A percentile compares a stretch with the other conserved stretches of the same genome.
These are phyloP conservation scores for Fomitopsis serialis DNA, from an alignment of 768 basidiomycete species.

Conservation along the genomic window DNA sequence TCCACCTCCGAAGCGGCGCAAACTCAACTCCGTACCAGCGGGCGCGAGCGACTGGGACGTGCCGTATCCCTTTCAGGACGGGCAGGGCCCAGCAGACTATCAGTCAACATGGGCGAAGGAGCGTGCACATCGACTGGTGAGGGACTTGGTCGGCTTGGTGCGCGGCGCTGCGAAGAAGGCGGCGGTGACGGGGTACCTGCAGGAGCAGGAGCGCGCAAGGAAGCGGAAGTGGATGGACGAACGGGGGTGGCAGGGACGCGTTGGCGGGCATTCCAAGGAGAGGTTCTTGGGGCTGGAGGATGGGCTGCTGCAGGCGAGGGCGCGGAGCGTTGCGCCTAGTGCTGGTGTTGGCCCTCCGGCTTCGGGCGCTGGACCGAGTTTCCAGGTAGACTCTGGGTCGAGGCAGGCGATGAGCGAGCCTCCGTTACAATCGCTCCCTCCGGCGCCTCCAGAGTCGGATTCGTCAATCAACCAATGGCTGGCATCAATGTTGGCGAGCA, in stretches of 20 bases:
- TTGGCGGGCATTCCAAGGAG: constrained; percentile 28
- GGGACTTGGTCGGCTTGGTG: constrained; percentile 55
- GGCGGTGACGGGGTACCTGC: constrained; percentile 43
- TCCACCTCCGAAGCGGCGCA: constrained; percentile 51
- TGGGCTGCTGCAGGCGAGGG: not conserved
- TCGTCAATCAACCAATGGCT: constrained; percentile 35
- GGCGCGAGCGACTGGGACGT: constrained; percentile 82
- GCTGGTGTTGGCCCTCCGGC: not conserved
- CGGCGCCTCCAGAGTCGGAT: constrained; percentile 10
- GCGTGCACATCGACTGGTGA: constrained; percentile 55
- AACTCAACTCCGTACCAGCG: constrained; percentile 64
- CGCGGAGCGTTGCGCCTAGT: not conserved
- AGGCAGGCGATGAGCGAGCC: not conserved
- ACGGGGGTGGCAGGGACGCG: constrained; percentile 6
- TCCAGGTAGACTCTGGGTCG: not conserved
- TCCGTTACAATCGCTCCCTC: constrained; percentile 1
- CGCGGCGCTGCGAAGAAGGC: constrained; percentile 59
- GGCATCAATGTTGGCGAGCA: constrained; percentile 28
- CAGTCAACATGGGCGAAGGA: constrained; percentile 58
- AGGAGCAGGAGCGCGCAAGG: constrained; percentile 7
- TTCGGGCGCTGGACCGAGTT: not conserved
- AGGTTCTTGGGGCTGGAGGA: constrained; percentile 26
- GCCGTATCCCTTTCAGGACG: constrained; percentile 68
- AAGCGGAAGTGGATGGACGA: constrained; percentile 4
- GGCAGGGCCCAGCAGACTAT: constrained; percentile 70